These are phyloP conservation scores for Xylaria grammica DNA, from an alignment of 495 filamentous ascomycete genomes.

Conservation along the genomic window DNA sequence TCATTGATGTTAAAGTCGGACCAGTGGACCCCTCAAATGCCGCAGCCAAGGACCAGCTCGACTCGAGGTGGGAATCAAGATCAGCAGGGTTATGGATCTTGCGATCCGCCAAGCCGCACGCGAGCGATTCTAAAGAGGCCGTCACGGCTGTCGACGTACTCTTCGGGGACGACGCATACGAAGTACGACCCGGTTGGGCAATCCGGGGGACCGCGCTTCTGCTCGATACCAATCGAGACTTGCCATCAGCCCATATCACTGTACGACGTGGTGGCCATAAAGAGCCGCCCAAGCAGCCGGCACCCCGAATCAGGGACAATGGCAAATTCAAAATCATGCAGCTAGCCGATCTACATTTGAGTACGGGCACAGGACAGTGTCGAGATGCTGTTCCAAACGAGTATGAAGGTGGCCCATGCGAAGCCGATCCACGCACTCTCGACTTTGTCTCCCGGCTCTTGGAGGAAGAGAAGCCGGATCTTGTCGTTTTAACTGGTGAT, in stretches of 20 bases:
- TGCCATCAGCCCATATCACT: slow-evolving; percentile 71
- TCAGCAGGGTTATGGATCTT: slow-evolving; percentile 87
- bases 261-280: slow-evolving; percentile 71
- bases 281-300: slow-evolving; percentile 66
- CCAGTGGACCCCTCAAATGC: slow-evolving; percentile 70
- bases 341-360: slow-evolving; percentile 86
- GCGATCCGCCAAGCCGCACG: slow-evolving; percentile 73
- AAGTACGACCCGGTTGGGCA: slow-evolving; percentile 83
- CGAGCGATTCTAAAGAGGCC: slow-evolving; percentile 75
- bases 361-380: slow-evolving; percentile 84
- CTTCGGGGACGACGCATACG: slow-evolving; percentile 92
- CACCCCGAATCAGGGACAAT: slow-evolving; percentile 78
- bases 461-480: slow-evolving; percentile 88
- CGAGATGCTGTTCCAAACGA: slow-evolving; percentile 79
- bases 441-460: slow-evolving; percentile 83
- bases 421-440: slow-evolving; percentile 89
- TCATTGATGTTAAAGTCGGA: slow-evolving; percentile 83
- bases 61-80: slow-evolving; percentile 81
- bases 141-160: slow-evolving; percentile 89
- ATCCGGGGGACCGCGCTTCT: slow-evolving; percentile 72
- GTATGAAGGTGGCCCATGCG: slow-evolving; percentile 75
- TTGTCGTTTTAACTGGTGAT: slow-evolving; percentile 90
- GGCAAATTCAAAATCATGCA: slow-evolving; percentile 99
- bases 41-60: slow-evolving; percentile 58
- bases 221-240: slow-evolving; percentile 64